phyloP scores from a whole-genome alignment of 1,284 basidiomycete species.

The Chalciporus sp. region DNA sequence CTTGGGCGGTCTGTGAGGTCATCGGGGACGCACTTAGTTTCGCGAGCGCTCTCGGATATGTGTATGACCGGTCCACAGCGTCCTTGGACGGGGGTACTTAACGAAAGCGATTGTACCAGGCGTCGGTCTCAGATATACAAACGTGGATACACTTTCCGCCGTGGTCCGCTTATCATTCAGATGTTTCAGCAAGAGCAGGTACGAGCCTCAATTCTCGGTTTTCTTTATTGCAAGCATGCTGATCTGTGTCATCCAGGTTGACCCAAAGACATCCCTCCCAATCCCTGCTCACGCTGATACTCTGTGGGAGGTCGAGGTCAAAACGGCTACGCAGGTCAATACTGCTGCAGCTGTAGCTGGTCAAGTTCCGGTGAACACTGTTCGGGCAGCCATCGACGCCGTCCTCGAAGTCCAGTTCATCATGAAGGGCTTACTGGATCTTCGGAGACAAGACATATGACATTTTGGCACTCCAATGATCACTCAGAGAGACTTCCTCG shows the following conservation, averaged over 20 bases:
- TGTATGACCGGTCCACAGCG: constrained; percentile 43
- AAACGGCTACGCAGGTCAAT: constrained; percentile 71
- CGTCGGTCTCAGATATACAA: constrained; percentile 77
- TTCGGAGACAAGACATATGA: constrained; percentile 51
- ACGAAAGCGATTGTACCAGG: constrained; percentile 37
- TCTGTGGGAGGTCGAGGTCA: constrained; percentile 83
- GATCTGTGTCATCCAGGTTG: constrained; percentile 47
- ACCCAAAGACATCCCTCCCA: constrained; percentile 69
- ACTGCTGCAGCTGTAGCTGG: constrained; percentile 72
- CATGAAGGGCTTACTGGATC: constrained; percentile 78
- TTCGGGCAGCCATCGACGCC: constrained; percentile 56
- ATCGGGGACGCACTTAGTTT: constrained; percentile 76
- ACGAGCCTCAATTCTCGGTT: constrained; percentile 15
- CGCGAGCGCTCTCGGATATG: constrained; percentile 73
- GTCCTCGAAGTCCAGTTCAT: constrained; percentile 76
- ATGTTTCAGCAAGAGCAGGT: constrained; percentile 85
- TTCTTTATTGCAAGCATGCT: background rate
- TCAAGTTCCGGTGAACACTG: constrained; percentile 38
- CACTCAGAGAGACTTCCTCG: no score
- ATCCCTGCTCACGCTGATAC: constrained; percentile 73
- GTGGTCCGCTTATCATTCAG: constrained; percentile 68
- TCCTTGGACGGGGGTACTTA: constrained; percentile 10
- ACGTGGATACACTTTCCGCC: constrained; percentile 71
- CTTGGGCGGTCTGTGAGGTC: constrained; percentile 77
- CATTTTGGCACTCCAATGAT: background rate